A percentile compares a stretch with the other conserved stretches of the same genome.
phyloP scores from a whole-genome alignment of 352 stramenopile species.

The Poterioochromonas sp. region DNA sequence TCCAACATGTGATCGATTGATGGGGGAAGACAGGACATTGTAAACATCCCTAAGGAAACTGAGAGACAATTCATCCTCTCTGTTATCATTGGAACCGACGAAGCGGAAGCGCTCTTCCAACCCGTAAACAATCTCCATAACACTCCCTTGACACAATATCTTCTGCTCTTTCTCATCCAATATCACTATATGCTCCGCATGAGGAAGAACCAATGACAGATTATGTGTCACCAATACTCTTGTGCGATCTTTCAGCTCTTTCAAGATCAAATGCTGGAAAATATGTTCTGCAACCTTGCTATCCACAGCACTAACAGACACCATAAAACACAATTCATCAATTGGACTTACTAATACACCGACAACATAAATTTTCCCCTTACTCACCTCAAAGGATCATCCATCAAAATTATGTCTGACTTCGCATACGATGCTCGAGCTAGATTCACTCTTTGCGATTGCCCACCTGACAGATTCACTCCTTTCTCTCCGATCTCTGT shows the following conservation, averaged over 20 bases:
- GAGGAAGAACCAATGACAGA: background rate
- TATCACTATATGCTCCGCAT: background rate
- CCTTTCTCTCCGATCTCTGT: slow-evolving; percentile 52
- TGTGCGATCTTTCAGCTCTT: background rate
- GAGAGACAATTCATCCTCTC: too few relatives aligned
- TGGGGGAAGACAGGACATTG: too few relatives aligned
- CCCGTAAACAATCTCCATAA: too few relatives aligned
- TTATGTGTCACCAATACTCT: background rate
- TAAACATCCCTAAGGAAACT: too few relatives aligned
- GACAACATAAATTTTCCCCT: background rate
- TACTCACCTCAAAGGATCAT: slow-evolving; percentile 51
- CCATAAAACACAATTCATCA: background rate
- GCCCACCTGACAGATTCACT: slow-evolving; percentile 48
- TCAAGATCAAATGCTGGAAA: background rate
- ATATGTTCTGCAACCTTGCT: slow-evolving; percentile 75
- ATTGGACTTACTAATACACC: background rate
- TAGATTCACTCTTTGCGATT: slow-evolving; percentile 44
- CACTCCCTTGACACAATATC: too few relatives aligned
- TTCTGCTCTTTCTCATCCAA: background rate
- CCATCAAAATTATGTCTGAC: slow-evolving; percentile 43
- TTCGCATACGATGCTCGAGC: slow-evolving; percentile 46
- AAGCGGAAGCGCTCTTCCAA: too few relatives aligned
- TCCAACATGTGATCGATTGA: too few relatives aligned
- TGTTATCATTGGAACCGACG: too few relatives aligned
- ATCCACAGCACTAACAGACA: slow-evolving; percentile 80